These are phyloP conservation scores for Phytophthora nicotianae DNA, from an alignment of 352 stramenopile genomes.

Conservation along the genomic window DNA sequence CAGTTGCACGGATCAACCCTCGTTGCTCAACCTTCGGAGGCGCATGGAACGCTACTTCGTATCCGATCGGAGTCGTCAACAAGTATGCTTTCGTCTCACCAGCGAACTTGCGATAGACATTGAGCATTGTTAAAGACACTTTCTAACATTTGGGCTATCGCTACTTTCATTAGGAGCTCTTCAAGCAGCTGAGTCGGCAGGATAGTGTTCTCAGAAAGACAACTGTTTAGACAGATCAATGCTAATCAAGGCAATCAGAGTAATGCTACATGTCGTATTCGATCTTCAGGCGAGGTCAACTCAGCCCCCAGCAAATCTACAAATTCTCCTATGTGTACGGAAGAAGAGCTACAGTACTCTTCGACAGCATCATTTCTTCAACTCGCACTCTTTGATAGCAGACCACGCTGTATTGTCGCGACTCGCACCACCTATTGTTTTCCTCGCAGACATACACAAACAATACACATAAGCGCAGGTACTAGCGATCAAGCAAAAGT, in stretches of 20 bases:
- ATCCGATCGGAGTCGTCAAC: slow-evolving; percentile 42
- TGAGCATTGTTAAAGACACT: too few species aligned
- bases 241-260: not conserved
- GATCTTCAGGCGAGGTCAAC: slow-evolving; percentile 10
- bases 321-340: too few species aligned
- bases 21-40: slow-evolving; percentile 45
- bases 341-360: too few species aligned
- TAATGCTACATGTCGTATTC: too few species aligned
- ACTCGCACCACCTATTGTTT: slow-evolving; percentile 1
- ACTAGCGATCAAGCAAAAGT: slow-evolving; percentile 39
- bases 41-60: slow-evolving; percentile 64
- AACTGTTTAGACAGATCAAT: slow-evolving; percentile 34
- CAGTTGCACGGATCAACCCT: slow-evolving; percentile 71
- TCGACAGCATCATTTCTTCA: too few species aligned
- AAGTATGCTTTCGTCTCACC: slow-evolving; percentile 35
- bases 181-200: slow-evolving; percentile 54
- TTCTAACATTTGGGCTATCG: slow-evolving; percentile 12
- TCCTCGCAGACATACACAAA: slow-evolving; percentile 14
- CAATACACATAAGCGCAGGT: slow-evolving; percentile 31
- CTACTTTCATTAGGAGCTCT: slow-evolving; percentile 51
- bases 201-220: slow-evolving; percentile 52
- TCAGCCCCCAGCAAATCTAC: slow-evolving; percentile 7
- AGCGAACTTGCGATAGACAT: too few species aligned
- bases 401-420: not conserved
- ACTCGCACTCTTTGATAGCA: not conserved